A percentile compares a stretch with the other conserved stretches of the same genome.
These are phyloP conservation scores for Coniella lustricola DNA, from an alignment of 2,329 filamentous ascomycete genomes.

Conservation along the genomic window DNA sequence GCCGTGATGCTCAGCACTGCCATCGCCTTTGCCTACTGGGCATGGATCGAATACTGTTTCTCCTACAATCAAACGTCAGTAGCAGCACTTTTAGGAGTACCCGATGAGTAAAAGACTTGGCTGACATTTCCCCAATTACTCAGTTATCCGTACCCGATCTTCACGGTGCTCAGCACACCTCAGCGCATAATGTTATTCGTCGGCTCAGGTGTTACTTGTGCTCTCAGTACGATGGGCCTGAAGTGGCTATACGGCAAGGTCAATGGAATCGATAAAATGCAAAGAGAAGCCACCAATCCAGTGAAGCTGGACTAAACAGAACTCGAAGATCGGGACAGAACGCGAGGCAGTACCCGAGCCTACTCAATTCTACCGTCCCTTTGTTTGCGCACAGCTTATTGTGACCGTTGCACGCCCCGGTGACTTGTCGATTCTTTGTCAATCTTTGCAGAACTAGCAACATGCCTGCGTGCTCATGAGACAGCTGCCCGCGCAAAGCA, in stretches of 20 bases:
- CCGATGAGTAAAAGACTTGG: neutral
- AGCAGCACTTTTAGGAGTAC: neutral
- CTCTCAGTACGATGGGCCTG: conserved; percentile 58
- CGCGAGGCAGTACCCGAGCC: neutral
- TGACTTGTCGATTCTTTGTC: too few species aligned
- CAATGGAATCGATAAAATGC: conserved; percentile 48
- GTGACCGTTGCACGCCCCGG: too few species aligned
- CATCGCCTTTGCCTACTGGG: conserved; percentile 65
- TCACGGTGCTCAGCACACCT: conserved; percentile 57
- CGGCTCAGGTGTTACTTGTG: conserved; percentile 64
- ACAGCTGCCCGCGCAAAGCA: too few species aligned
- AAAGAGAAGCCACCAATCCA: conserved; percentile 29
- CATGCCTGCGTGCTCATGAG: too few species aligned
- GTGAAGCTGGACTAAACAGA: conserved; percentile 22
- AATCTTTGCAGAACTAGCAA: too few species aligned
- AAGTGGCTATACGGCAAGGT: conserved; percentile 63
- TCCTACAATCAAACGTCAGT: conserved; percentile 57
- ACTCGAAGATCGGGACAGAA: too few species aligned
- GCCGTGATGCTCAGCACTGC: conserved; percentile 50
- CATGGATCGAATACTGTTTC: conserved; percentile 69
- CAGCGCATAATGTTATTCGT: conserved; percentile 65
- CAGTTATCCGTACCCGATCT: conserved; percentile 83
- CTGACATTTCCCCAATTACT: conserved; percentile 11
- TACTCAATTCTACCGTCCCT: neutral
- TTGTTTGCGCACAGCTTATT: too few species aligned